Conservation (phyloP, 768 basidiomycete genomes). For the Hygrocybe coccinea region DNA sequence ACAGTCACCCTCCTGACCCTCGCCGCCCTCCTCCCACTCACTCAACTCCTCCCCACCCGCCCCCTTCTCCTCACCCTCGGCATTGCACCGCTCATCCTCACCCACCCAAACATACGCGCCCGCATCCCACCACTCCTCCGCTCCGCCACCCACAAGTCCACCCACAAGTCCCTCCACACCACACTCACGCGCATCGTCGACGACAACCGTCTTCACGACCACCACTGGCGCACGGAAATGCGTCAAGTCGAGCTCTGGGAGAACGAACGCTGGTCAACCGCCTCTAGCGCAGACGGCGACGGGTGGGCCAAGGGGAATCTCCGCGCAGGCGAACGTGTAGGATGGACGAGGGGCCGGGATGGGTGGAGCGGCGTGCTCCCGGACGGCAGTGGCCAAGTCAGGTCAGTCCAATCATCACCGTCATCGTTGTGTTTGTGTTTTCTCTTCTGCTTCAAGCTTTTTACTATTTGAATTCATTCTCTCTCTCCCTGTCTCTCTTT, state of each 20-base stretch:
- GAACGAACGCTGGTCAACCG: constrained; percentile 55
- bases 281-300: constrained; percentile 12
- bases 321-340: constrained; percentile 43
- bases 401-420: constrained; percentile 39
- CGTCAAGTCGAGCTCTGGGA: constrained; percentile 73
- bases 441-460: too few species aligned
- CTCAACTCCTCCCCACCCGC: constrained; percentile 46
- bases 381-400: constrained; percentile 49
- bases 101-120: constrained; percentile 43
- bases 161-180: constrained; percentile 10
- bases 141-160: constrained; percentile 6
- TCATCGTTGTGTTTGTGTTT: background rate
- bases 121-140: constrained; percentile 30
- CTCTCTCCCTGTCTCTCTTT: constrained; percentile 1
- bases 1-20: constrained; percentile 41
- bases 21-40: constrained; percentile 46
- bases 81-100: constrained; percentile 46
- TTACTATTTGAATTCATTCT: too few species aligned
- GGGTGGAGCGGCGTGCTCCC: constrained; percentile 59
- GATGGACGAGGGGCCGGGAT: constrained; percentile 70
- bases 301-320: constrained; percentile 46
- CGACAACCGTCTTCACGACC: constrained; percentile 60
- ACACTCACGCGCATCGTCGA: constrained; percentile 46
- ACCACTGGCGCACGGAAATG: constrained; percentile 60
- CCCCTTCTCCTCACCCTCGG: constrained; percentile 45